Evolutionary conservation across 2,329 filamentous ascomycete species (phyloP), one percentile per base, ranked within the genome.

Genomic region (Penicillium oxalicum): DNA sequence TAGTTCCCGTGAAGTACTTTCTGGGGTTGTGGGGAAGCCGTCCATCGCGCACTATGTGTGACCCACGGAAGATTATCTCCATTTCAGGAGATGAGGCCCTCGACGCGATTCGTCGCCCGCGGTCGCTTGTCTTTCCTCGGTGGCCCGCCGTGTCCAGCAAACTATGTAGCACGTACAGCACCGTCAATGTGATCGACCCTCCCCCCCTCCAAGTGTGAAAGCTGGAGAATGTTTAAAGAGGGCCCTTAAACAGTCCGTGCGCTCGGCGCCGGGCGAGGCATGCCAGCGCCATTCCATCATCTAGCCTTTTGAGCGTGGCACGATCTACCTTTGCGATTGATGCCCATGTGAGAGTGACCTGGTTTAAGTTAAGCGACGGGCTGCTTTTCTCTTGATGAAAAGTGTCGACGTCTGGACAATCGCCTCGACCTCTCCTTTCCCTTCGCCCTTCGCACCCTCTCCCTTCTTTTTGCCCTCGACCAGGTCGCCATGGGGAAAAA

Each of bases 401-500:
- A 7, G 29, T 32, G 29, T 11, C 29, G 29, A 8, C 29, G 29
- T 11, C 29, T 32, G 11, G 29, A 7, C 29, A 32, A 11, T 32
- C 29, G 8, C 4, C 1, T 5, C 29, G 4, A 8, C 43, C 11
- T 18, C 39, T 43, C 47, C 38, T 44, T 44, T 44, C 27, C 33
- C 29, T 45, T 36, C 34, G 35, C 9, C 12, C 28, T 33, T 33
- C 34, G 39, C 42, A 12, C 24, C 26, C 24, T 9, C 9, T 5
- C 9, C 33, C 18, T 13, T 12, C 11, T 5, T n/a, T 11, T 7
- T 18, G 27, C 18, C n/a, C 28, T 36, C 12, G 26, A 24, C 32
- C 36, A 38, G 28, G 47, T 42, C 45, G 59, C 44, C 34, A 64
- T 65, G 58, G 57, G 45, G 48, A 57, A 53, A 41, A 54, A 45